Percentiles rank a stretch among this genome's conserved stretches.
Conservation (phyloP, 2,329 filamentous ascomycete genomes). For the Hypoxylon sp. region DNA sequence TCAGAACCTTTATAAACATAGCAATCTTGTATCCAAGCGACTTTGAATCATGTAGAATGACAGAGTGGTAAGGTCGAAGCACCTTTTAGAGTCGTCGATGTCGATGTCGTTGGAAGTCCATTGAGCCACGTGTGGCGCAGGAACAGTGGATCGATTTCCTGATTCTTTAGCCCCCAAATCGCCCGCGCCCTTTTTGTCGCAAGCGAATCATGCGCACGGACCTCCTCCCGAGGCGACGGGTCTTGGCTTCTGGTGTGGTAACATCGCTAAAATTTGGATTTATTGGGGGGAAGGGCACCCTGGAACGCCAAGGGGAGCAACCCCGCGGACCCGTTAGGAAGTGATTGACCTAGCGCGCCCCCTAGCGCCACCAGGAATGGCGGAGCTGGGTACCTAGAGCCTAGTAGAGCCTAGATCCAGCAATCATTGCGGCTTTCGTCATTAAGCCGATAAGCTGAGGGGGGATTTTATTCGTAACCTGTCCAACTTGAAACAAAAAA, state of each 20-base stretch:
- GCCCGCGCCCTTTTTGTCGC: slow-evolving; percentile 1
- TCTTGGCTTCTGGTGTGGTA: slow-evolving; percentile 27
- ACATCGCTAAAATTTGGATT: slow-evolving; percentile 24
- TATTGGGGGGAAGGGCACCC: slow-evolving; percentile 14
- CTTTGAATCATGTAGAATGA: neutral
- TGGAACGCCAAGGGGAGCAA: slow-evolving; percentile 6
- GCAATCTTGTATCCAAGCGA: neutral
- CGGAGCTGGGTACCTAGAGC: slow-evolving; percentile 17
- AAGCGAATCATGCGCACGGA: slow-evolving; percentile 25
- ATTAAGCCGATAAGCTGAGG: slow-evolving; percentile 36
- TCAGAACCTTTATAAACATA: neutral
- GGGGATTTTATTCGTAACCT: slow-evolving; percentile 25
- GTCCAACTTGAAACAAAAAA: slow-evolving; percentile 24
- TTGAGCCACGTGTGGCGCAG: slow-evolving; percentile 33
- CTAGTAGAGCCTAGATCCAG: slow-evolving; percentile 15
- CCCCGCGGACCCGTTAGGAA: slow-evolving; percentile 25
- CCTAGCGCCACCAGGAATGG: slow-evolving; percentile 17
- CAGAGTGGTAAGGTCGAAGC: neutral
- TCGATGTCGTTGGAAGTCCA: slow-evolving; percentile 25
- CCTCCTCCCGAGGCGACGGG: slow-evolving; percentile 37
- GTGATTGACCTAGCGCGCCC: slow-evolving; percentile 12
- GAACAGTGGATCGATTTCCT: neutral
- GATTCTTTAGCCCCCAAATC: slow-evolving; percentile 8
- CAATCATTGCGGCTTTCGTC: slow-evolving; percentile 36
- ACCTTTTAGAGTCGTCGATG: neutral